Evolutionary conservation across 805 yeast genomes (phyloP), one percentile per base, ranked within the genome.

Genomic region (Metschnikowia picachoensis): DNA sequence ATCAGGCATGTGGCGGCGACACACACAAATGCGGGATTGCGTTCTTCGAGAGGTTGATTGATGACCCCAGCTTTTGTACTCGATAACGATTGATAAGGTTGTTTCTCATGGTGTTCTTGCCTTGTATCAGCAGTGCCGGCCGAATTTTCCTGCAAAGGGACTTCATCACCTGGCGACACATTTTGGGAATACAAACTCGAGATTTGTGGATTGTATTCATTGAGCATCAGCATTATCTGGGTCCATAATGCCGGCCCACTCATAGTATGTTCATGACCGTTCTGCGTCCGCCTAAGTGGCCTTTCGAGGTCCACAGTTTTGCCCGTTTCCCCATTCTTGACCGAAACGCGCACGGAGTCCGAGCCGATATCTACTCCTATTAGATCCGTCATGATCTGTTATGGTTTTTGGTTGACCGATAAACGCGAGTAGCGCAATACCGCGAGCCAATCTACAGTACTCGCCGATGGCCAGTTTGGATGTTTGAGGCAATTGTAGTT

Each of bases 1-100:
- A 79, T 63, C 0, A 85, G 80, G 49, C 86, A 80, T 1, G 86
- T 80, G 4, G 85, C 84, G 2, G 79, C 72, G 7, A 76, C 68
- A 6, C 70, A 29, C 72, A 58, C 33, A 20, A 20, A 20, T 5
- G 25, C 25, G 25, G 25, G 25, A 4, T 3, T 20, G 25, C 25
- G 8, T 1, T 20, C 7, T 20, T 20, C 7, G 25, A 20, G 25
- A 20, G 25, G 25, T 7, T 5, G 25, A 20, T 1, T 20, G 7
- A 20, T 20, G 25, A 7, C 25, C 5, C 7, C 25, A 7, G 7
- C 7, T 20, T 20, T 20, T 20, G 25, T 20, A 7, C 25, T 20
- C 25, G 25, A 5, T 20, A 20, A 5, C 25, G 25, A 20, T 20
- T 20, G 25, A 20, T 20, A 4, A 20, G 25, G 25, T 20, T 20